phyloP scores from a whole-genome alignment of 208 protist species.

The Acanthamoeba sp. region DNA sequence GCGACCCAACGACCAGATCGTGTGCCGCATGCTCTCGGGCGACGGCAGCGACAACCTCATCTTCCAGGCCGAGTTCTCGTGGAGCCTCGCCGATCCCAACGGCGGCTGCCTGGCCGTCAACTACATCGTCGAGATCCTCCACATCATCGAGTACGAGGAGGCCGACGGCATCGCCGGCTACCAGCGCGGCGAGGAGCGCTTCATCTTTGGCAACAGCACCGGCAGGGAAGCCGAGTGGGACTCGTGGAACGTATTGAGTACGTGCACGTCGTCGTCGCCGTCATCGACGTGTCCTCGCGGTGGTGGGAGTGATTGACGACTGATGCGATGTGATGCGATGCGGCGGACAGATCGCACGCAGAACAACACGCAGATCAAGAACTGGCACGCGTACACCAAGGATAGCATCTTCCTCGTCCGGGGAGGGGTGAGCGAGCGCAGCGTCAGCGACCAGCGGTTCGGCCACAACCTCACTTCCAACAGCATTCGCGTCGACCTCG shows the following conservation, averaged over 20 bases:
- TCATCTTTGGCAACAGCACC: slow-evolving; percentile 50
- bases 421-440: slow-evolving; percentile 15
- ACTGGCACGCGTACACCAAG: slow-evolving; percentile 23
- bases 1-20: slow-evolving; percentile 14
- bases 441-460: not conserved
- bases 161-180: not conserved
- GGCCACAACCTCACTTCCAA: slow-evolving; percentile 52
- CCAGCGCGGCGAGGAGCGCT: slow-evolving; percentile 12
- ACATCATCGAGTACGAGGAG: slow-evolving; percentile 56
- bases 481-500: slow-evolving; percentile 7
- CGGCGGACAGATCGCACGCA: not conserved
- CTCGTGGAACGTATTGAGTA: slow-evolving; percentile 10
- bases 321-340: not conserved
- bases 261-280: not conserved
- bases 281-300: not conserved
- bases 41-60: slow-evolving; percentile 37
- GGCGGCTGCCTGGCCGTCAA: not conserved
- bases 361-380: not conserved
- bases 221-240: not conserved
- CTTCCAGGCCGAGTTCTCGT: slow-evolving; percentile 55
- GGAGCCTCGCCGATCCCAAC: not conserved
- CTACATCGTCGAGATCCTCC: slow-evolving; percentile 14
- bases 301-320: not conserved
- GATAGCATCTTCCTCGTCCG: slow-evolving; percentile 23
- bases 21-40: slow-evolving; percentile 38